Evolutionary conservation across 129 eudicot species (phyloP), one percentile per base, ranked within the genome.

Genomic region (Tanacetum coccineum): DNA sequence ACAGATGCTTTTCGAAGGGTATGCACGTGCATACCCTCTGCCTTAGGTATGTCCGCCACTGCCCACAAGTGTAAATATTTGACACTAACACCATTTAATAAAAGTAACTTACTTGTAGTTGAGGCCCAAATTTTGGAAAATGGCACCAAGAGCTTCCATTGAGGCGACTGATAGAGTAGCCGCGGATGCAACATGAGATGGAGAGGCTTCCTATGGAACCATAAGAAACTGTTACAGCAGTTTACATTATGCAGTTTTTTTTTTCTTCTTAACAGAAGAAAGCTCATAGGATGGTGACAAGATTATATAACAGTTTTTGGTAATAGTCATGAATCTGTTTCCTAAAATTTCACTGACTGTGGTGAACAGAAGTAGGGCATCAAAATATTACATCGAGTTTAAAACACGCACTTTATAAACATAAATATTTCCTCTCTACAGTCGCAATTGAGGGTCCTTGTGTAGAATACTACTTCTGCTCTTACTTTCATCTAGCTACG

Each of bases 121-220:
- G 54, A 78, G 80, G 71, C 96, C 84, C 39, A 85, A 77, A 77
- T 84, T 83, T 74, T 86, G 82, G 44, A 92, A 92, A 54, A 92
- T n/a, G 57, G 74, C 70, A 49, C 96, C 74, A 18, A 92, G 85
- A 61, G 96, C 98, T 78, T 75, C 88, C 98, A 92, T 92, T 67
- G 82, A 86, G 65, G 95, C 96, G 6, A 92, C 96, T 46, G 98
- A 85, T 25, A 92, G 77, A 14, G 98, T 92, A 62, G 98, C 98
- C 53, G 96, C 91, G 11, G 98, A 85, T 69, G 98, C 98, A 73
- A 92, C 98, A 64, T 88, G 96, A 63, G 95, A 78, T 42, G 98
- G 84, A 49, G 95, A 81, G 67, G 98, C 82, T 76, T 92, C 96
- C 98, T 92, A 71, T 36, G 69, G 18, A 60, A 78, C 22, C 59